These are phyloP conservation scores for Piper betle DNA, from an alignment of 164 flowering plant species.

Conservation along the genomic window DNA sequence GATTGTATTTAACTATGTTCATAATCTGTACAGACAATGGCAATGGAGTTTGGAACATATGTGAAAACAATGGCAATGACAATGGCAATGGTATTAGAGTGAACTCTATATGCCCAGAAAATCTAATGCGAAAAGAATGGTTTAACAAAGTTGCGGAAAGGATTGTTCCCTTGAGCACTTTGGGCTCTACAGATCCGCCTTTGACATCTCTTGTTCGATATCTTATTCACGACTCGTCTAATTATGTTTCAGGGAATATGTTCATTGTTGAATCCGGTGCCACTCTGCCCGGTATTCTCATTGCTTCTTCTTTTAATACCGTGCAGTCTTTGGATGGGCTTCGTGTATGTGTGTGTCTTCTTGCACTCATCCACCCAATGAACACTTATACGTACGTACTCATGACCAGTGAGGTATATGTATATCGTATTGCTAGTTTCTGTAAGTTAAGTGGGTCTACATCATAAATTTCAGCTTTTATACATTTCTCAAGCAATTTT, in stretches of 20 bases:
- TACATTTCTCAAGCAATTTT: no score
- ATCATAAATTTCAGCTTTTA: no score
- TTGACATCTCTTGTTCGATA: constrained; percentile 33
- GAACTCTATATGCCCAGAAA: no score
- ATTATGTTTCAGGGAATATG: constrained; percentile 27
- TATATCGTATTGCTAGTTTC: no score
- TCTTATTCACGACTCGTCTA: constrained; percentile 31
- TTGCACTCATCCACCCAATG: no score
- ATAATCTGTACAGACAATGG: constrained; percentile 20
- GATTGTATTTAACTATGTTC: neutral
- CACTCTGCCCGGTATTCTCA: constrained; percentile 32
- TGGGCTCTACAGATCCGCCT: constrained; percentile 25
- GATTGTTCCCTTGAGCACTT: constrained; percentile 23
- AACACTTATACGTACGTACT: no score
- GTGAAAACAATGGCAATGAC: no score
- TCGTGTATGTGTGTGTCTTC: no score
- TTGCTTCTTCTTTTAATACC: constrained; percentile 25
- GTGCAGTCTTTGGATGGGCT: no score
- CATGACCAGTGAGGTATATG: no score
- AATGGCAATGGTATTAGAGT: no score
- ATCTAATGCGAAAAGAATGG: constrained; percentile 30
- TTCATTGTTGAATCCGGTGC: constrained; percentile 32
- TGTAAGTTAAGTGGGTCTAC: no score
- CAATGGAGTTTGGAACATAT: constrained; percentile 28
- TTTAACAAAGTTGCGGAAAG: constrained; percentile 20